These are phyloP conservation scores for Amphicarpaea edgeworthii DNA, from an alignment of 306 rosid species.

Conservation along the genomic window DNA sequence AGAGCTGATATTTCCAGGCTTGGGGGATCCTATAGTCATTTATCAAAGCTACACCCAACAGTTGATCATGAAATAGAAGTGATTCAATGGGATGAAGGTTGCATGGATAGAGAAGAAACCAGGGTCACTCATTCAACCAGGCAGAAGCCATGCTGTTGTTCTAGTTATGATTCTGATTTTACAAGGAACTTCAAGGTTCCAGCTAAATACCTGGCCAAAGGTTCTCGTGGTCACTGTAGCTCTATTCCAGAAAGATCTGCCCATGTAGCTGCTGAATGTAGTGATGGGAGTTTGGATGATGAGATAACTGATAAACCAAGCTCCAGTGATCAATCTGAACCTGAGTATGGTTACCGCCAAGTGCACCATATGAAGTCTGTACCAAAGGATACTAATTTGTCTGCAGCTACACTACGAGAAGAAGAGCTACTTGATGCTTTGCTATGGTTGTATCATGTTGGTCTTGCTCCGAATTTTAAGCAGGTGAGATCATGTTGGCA, in stretches of 20 bases:
- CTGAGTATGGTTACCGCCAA: slow-evolving; percentile 69
- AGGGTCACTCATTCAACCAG: slow-evolving; percentile 82
- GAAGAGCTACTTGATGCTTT: slow-evolving; percentile 89
- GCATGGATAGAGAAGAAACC: slow-evolving; percentile 86
- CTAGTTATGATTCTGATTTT: slow-evolving; percentile 76
- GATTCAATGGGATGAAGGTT: slow-evolving; percentile 92
- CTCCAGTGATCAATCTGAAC: slow-evolving; percentile 85
- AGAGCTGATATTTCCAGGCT: slow-evolving; percentile 80
- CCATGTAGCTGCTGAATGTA: slow-evolving; percentile 87
- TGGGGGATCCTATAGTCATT: slow-evolving; percentile 90
- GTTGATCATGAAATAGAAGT: slow-evolving; percentile 72
- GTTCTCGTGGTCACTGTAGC: slow-evolving; percentile 71
- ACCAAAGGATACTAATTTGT: slow-evolving; percentile 71
- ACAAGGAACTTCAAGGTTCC: slow-evolving; percentile 74
- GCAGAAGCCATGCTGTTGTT: slow-evolving; percentile 95
- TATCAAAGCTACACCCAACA: slow-evolving; percentile 68
- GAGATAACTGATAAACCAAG: slow-evolving; percentile 91
- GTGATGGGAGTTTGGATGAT: slow-evolving; percentile 79
- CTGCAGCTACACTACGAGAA: slow-evolving; percentile 75
- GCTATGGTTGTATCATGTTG: slow-evolving; percentile 87
- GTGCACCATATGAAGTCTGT: slow-evolving; percentile 59
- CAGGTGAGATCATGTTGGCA: slow-evolving; percentile 64
- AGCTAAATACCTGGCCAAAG: slow-evolving; percentile 61
- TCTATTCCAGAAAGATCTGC: slow-evolving; percentile 84
- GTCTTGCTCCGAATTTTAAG: slow-evolving; percentile 91